Conservation (phyloP, 306 rosid genomes). For the Inga oerstediana region DNA sequence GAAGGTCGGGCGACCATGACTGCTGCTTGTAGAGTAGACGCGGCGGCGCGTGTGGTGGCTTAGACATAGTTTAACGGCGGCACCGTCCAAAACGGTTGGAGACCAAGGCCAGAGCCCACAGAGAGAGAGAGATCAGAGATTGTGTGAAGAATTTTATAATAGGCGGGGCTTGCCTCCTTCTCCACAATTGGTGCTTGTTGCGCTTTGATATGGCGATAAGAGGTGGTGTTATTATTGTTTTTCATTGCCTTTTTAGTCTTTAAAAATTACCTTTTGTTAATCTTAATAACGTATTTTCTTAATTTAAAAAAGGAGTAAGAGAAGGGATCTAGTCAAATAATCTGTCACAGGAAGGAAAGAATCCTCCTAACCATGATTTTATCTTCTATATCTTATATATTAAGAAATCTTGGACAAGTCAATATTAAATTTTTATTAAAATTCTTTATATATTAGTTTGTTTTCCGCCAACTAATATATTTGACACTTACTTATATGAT, state of each 20-base stretch:
- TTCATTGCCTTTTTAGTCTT: background rate
- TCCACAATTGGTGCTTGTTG: background rate
- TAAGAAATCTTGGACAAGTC: background rate
- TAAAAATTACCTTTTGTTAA: background rate
- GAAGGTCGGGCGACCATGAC: conserved; percentile 72
- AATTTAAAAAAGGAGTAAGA: background rate
- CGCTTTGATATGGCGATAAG: background rate
- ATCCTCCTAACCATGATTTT: conserved; percentile 7
- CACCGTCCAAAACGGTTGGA: background rate
- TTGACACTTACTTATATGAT: background rate
- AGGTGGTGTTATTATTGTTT: background rate
- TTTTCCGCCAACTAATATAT: background rate
- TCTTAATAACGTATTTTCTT: background rate
- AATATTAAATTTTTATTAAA: background rate
- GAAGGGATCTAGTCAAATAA: background rate
- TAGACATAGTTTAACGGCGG: conserved; percentile 36
- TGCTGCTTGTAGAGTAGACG: conserved; percentile 60
- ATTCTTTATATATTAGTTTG: background rate
- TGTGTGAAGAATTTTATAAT: background rate
- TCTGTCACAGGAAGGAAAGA: conserved; percentile 2
- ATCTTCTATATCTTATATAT: background rate
- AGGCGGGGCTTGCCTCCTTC: background rate
- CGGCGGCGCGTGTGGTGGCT: conserved; percentile 38
- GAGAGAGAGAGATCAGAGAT: background rate
- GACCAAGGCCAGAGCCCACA: background rate